These are phyloP conservation scores for Ensete glaucum DNA, from an alignment of 176 grass and related monocot species.

Conservation along the genomic window DNA sequence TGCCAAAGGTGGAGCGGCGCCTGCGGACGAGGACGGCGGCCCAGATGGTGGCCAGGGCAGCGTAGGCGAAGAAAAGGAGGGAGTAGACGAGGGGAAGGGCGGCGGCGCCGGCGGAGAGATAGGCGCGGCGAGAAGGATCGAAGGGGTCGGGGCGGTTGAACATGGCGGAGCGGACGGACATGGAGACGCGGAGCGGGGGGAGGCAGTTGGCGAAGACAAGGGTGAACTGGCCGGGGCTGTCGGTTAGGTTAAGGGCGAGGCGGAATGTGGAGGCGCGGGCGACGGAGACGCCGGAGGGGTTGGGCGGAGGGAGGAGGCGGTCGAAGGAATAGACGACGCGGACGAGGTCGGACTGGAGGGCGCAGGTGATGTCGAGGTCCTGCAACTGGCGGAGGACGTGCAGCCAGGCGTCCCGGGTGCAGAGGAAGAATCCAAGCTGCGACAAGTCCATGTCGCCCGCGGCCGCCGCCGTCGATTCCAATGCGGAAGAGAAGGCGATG, in stretches of 20 bases:
- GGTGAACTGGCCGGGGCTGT: slow-evolving; percentile 1
- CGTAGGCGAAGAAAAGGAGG: background rate
- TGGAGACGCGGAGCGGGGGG: background rate
- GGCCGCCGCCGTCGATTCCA: no score
- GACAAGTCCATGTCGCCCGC: background rate
- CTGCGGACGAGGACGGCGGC: background rate
- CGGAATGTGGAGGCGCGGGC: background rate
- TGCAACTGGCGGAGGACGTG: slow-evolving; percentile 1
- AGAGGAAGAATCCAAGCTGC: slow-evolving; percentile 6
- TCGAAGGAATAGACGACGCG: background rate
- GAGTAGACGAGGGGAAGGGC: background rate
- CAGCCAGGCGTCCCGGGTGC: slow-evolving; percentile 2
- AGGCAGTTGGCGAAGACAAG: slow-evolving; percentile 14
- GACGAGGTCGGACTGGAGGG: background rate
- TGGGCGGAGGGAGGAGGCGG: background rate
- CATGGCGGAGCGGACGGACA: slow-evolving; percentile 7
- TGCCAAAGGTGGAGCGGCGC: background rate
- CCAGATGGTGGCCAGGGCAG: background rate
- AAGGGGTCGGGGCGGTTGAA: background rate
- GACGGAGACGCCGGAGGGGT: background rate
- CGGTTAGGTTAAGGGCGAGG: background rate
- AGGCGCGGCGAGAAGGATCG: background rate
- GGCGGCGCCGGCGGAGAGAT: background rate
- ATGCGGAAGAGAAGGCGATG: background rate
- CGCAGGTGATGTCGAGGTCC: background rate